Conservation (phyloP, 2,329 filamentous ascomycete species). For the Aspergillus flavus region DNA sequence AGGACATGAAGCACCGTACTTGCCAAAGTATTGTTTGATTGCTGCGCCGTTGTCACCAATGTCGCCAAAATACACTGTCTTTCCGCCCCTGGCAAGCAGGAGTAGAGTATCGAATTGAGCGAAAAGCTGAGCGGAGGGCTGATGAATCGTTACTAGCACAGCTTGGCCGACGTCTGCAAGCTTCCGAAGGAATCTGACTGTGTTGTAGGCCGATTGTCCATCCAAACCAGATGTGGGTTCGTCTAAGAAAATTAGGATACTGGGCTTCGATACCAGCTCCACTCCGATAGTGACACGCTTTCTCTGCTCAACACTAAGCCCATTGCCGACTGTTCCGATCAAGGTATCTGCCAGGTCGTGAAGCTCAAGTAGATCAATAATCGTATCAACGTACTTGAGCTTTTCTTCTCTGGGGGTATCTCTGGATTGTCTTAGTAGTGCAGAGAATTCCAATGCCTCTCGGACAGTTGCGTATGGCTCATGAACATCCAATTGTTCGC, state of each 20-base stretch:
- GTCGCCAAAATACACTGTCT: slow-evolving; percentile 69
- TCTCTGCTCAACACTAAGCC: slow-evolving; percentile 64
- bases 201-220: slow-evolving; percentile 67
- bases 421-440: slow-evolving; percentile 61
- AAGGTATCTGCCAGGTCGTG: slow-evolving; percentile 66
- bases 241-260: slow-evolving; percentile 68
- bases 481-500: slow-evolving; percentile 70
- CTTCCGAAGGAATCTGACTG: slow-evolving; percentile 67
- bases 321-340: slow-evolving; percentile 48
- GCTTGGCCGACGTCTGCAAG: slow-evolving; percentile 66
- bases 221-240: slow-evolving; percentile 72
- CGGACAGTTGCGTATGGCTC: slow-evolving; percentile 66
- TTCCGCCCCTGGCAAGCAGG: slow-evolving; percentile 65
- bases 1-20: slow-evolving; percentile 65
- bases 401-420: slow-evolving; percentile 59
- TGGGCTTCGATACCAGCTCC: slow-evolving; percentile 69
- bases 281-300: slow-evolving; percentile 73
- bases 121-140: slow-evolving; percentile 67
- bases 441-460: slow-evolving; percentile 68
- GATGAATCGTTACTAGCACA: slow-evolving; percentile 71
- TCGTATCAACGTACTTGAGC: slow-evolving; percentile 64
- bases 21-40: slow-evolving; percentile 67
- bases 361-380: slow-evolving; percentile 65
- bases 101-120: slow-evolving; percentile 72
- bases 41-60: slow-evolving; percentile 67